Evolutionary conservation across 768 basidiomycete species (phyloP), one percentile per base, ranked within the genome.

Genomic region (Hysterangium stoloniferum): DNA sequence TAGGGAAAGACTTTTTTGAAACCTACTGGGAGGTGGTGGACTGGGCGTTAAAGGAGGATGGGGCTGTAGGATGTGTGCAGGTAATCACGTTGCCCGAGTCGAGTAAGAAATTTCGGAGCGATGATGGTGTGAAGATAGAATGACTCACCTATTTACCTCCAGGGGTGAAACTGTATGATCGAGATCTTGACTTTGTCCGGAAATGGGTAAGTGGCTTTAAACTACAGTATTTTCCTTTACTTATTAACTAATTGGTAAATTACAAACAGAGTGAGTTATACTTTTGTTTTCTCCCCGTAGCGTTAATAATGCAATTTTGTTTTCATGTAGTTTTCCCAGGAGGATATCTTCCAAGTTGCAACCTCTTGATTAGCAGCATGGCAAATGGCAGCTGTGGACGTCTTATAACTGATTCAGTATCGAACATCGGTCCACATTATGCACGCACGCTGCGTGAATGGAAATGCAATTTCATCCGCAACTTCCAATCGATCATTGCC

Each of bases 171-270:
- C 64, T 68, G 27, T 80, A 80, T 57, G 68, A 72, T 15, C 63
- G 64, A 20, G 75, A 80, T 61, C 75, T 82, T 22, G 84, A 86
- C 65, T 87, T 88, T 56, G 86, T 89, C 53, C 71, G 76, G 41
- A 87, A 86, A 79, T 87, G 83, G 79, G 79, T 78, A 55, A 52
- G 77, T n/a, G n/a, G n/a, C n/a, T n/a, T n/a, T n/a, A n/a, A n/a
- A n/a, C n/a, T n/a, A n/a, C n/a, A 67, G 27, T 11, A n/a, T n/a
- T n/a, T 22, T 13, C 28, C 4, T 41, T 12, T 13, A 41, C n/a
- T n/a, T n/a, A n/a, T n/a, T 50, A 32, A 47, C n/a, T 4, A 20
- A 28, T 35, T 24, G 22, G 22, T 32, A 52, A 44, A 46, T 36
- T 29, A 19, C 41, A 40, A 4, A 15, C n/a, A 34, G 33, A 34